Percentiles rank a stretch among this genome's conserved stretches.
Conservation (phyloP, 129 eudicot species). For the Scalesia atractyloides region DNA sequence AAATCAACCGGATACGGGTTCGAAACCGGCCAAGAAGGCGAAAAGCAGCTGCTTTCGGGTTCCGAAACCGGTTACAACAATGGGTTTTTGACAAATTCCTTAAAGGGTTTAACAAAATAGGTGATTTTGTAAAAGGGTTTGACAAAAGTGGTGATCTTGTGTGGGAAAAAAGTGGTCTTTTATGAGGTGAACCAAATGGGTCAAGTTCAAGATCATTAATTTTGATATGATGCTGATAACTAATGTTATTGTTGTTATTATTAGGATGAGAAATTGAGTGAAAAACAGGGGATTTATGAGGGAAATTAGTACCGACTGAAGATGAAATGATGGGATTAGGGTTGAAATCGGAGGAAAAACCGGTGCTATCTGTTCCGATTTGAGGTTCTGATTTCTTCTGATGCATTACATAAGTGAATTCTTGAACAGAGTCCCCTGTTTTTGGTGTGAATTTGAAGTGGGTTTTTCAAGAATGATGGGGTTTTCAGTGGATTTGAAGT, state of each 20-base stretch:
- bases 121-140: slow-evolving; percentile 35
- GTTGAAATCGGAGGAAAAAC: slow-evolving; percentile 98
- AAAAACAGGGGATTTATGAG: no score
- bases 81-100: slow-evolving; percentile 42
- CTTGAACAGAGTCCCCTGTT: background rate
- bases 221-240: slow-evolving; percentile 30
- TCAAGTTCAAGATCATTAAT: slow-evolving; percentile 29
- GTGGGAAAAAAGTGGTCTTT: slow-evolving; percentile 52
- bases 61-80: slow-evolving; percentile 28
- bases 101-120: slow-evolving; percentile 29
- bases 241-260: background rate
- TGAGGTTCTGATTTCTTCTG: slow-evolving; percentile 98
- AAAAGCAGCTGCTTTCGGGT: slow-evolving; percentile 40
- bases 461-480: no score
- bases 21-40: slow-evolving; percentile 49
- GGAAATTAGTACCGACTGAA: background rate
- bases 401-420: slow-evolving; percentile 71
- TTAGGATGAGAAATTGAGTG: no score
- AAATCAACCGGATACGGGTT: slow-evolving; percentile 53
- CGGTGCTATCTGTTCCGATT: slow-evolving; percentile 96
- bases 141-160: slow-evolving; percentile 14
- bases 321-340: slow-evolving; percentile 51
- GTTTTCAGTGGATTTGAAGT: no score
- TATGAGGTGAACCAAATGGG: slow-evolving; percentile 42
- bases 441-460: no score